Evolutionary conservation across 257 asterid genomes (phyloP).

Genomic region (Coffea eugenioides): DNA sequence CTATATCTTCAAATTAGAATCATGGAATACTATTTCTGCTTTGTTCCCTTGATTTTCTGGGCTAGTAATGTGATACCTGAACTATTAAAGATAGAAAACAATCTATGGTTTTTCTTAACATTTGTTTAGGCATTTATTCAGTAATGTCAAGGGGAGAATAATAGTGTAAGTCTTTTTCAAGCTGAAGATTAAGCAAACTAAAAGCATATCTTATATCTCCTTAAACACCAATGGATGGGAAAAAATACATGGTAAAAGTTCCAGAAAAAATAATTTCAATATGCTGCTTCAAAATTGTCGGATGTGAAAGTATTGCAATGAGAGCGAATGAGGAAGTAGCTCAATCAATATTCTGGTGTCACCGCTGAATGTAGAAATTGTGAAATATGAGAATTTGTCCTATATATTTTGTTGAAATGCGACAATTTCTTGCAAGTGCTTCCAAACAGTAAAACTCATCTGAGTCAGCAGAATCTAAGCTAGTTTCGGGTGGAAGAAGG

Average conservation of each 20-base stretch:
- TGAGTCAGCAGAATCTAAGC: too few relatives aligned
- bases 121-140: background rate
- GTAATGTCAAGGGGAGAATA: background rate
- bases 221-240: background rate
- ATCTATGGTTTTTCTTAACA: background rate
- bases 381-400: background rate
- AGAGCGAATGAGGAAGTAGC: background rate
- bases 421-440: background rate
- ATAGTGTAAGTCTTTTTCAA: background rate
- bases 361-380: background rate
- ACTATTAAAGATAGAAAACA: background rate
- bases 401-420: background rate
- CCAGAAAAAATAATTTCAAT: background rate
- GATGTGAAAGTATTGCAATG: background rate
- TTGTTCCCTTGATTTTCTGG: background rate
- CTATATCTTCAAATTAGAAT: background rate
- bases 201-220: background rate
- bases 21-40: background rate
- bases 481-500: too few relatives aligned
- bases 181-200: background rate
- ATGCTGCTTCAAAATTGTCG: background rate
- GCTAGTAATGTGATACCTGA: conserved; percentile 5
- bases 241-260: background rate
- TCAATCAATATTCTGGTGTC: background rate
- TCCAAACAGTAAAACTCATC: background rate